Base-by-base conservation (phyloP, 2,329 filamentous ascomycete species). In the Phaeomoniella chlamydospora region DNA sequence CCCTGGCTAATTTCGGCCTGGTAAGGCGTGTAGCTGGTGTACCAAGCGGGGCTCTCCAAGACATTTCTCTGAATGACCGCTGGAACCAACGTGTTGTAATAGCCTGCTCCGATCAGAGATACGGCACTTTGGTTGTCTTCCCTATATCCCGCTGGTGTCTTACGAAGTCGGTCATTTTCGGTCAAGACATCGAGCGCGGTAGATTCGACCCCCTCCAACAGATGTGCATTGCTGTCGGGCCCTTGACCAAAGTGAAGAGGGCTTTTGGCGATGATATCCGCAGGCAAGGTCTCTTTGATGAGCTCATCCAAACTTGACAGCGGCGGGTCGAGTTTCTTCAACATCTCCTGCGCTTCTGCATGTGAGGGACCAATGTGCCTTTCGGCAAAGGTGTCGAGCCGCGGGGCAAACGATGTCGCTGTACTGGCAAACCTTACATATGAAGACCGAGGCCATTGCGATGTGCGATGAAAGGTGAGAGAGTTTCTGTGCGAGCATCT, bases 1-100 rank as follows among this genome's bases (percentile, higher is more conserved):
- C 88, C 88, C 62, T 96, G 88, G 56, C 86, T 94, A 64, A 96
- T 94, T 62, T 96, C 88, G 2, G 88, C 81, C 63, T 96, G 88
- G 60, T 94, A 96, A 12, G 88, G 88, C 0, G 88, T 94, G 58
- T 96, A 94, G 62, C 86, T 94, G 29, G 88, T 96, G 58, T 96
- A 96, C 88, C 88, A 96, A 6, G 79, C 86, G 4, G 88, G 88
- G 55, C 81, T 88, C 67, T 96, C 86, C 39, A 96, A 65, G 3
- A 96, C 71, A 54, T 94, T 94, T 46, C 87, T 72, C 67, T 90
- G 84, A 56, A 96, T 93, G 39, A 94, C 87, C 38, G 84, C 74
- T 3, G 88, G 88, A 1, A 83, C 80, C 46, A 80, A 72, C n/a
- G 85, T 88, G 22, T 76, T 79, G 45, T 88, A 85, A 67, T 94